phyloP scores from a whole-genome alignment of 2,329 filamentous ascomycete genomes.

The Periconia sp. region DNA sequence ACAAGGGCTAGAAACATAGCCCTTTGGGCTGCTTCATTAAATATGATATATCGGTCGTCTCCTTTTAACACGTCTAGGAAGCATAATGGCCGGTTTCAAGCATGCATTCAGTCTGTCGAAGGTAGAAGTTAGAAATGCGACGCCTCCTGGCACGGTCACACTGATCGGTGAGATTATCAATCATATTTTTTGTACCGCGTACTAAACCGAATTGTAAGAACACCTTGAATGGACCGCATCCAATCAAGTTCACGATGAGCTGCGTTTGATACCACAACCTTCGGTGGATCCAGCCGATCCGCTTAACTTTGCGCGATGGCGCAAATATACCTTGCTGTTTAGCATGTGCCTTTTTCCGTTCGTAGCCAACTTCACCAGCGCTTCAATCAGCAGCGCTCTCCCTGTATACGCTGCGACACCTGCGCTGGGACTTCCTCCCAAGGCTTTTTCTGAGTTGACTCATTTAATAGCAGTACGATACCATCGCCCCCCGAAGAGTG shows the following conservation, averaged over 20 bases:
- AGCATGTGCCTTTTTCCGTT: conserved; percentile 48
- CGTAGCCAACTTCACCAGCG: conserved; percentile 45
- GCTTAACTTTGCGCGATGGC: conserved; percentile 46
- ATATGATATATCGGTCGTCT: no score
- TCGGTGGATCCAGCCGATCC: conserved; percentile 49
- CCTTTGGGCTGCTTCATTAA: no score
- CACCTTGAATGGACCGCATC: conserved; percentile 38
- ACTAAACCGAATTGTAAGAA: conserved; percentile 21
- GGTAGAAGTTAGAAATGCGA: conserved; percentile 44
- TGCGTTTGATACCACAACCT: conserved; percentile 47
- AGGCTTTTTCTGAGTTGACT: conserved; percentile 38
- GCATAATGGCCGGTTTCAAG: no score
- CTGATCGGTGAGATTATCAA: conserved; percentile 44
- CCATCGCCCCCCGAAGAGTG: no score
- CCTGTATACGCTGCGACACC: conserved; percentile 41
- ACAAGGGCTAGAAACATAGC: no score
- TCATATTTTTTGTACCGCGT: neutral
- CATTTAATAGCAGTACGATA: conserved; percentile 43
- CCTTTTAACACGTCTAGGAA: no score
- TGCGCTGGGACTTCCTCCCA: conserved; percentile 36
- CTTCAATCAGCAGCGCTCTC: conserved; percentile 45
- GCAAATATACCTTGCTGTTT: conserved; percentile 43
- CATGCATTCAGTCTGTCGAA: conserved; percentile 47
- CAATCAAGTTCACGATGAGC: conserved; percentile 40
- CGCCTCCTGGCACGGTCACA: conserved; percentile 48